Conservation (phyloP, 345 rosid genomes). For the Corchorus olitorius region DNA sequence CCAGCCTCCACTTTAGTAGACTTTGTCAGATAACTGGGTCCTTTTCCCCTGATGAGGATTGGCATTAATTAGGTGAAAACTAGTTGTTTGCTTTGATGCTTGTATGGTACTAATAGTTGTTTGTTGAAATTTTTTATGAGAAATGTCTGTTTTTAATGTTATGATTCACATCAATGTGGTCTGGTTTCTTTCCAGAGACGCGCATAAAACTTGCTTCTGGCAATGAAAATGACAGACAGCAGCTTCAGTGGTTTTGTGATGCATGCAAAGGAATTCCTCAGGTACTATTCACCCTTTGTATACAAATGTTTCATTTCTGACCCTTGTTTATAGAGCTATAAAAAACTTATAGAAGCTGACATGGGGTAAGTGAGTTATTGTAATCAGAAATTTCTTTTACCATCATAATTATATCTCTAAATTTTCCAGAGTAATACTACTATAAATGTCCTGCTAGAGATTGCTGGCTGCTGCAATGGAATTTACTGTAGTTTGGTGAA, state of each 20-base stretch:
- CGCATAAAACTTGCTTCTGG: constrained; percentile 77
- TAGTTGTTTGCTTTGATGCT: not conserved
- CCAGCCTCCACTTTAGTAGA: constrained; percentile 35
- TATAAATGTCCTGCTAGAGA: not conserved
- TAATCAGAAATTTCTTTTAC: not conserved
- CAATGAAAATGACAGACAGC: constrained; percentile 71
- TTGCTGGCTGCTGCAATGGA: not conserved
- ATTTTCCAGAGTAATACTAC: not conserved
- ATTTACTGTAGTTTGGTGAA: not conserved
- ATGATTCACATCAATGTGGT: constrained; percentile 4
- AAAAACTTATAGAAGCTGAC: not conserved
- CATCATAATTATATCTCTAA: not conserved
- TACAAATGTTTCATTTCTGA: constrained; percentile 10
- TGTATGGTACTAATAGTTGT: not conserved
- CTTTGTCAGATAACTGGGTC: constrained; percentile 8
- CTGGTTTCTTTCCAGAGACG: constrained; percentile 55
- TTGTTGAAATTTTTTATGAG: constrained; percentile 2
- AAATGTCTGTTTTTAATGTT: constrained; percentile 9
- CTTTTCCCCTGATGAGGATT: constrained; percentile 6
- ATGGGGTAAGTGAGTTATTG: not conserved
- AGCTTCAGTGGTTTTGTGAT: constrained; percentile 83
- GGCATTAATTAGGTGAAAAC: not conserved
- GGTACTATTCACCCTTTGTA: constrained; percentile 44
- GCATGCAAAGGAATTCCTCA: constrained; percentile 96
- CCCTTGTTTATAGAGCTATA: not conserved